Evolutionary conservation across 1,284 basidiomycete genomes (phyloP).

Genomic region (Lentinus polychrous): DNA sequence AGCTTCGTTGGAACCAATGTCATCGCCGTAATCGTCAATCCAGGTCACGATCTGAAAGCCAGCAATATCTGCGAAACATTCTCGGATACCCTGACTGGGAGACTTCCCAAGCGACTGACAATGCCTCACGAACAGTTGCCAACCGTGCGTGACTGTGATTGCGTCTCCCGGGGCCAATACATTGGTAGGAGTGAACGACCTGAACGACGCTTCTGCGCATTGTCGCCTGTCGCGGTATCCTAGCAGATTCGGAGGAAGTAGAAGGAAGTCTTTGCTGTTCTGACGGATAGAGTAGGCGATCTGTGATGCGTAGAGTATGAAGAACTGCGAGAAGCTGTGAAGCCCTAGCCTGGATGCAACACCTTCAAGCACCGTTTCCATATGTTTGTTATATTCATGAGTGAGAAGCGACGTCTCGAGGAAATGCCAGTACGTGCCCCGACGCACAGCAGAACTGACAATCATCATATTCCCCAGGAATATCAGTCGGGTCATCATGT

Average conservation of each 20-base stretch:
- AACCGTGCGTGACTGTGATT: slow-evolving; percentile 31
- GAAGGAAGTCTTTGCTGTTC: slow-evolving; percentile 48
- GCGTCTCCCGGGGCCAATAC: slow-evolving; percentile 33
- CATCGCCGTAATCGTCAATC: slow-evolving; percentile 27
- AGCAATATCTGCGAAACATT: slow-evolving; percentile 69
- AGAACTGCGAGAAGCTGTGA: slow-evolving; percentile 56
- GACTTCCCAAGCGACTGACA: slow-evolving; percentile 55
- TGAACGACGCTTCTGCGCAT: slow-evolving; percentile 56
- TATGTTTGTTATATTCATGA: slow-evolving; percentile 47
- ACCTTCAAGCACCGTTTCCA: slow-evolving; percentile 57
- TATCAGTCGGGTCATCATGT: slow-evolving; percentile 74
- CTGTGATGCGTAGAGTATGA: slow-evolving; percentile 73
- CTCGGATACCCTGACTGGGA: slow-evolving; percentile 43
- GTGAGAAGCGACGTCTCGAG: slow-evolving; percentile 60
- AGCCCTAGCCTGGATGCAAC: slow-evolving; percentile 71
- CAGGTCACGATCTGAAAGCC: slow-evolving; percentile 52
- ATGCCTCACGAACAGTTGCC: slow-evolving; percentile 50
- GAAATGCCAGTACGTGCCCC: slow-evolving; percentile 85
- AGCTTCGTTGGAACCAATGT: slow-evolving; percentile 10
- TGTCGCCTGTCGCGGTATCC: slow-evolving; percentile 61
- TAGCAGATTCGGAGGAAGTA: slow-evolving; percentile 63
- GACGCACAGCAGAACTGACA: slow-evolving; percentile 71
- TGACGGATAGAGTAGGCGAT: slow-evolving; percentile 61
- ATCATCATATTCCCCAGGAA: slow-evolving; percentile 83
- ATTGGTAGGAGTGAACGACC: slow-evolving; percentile 55